Evolutionary conservation across 2,329 filamentous ascomycete species (phyloP).

Genomic region (Cordyceps javanica): DNA sequence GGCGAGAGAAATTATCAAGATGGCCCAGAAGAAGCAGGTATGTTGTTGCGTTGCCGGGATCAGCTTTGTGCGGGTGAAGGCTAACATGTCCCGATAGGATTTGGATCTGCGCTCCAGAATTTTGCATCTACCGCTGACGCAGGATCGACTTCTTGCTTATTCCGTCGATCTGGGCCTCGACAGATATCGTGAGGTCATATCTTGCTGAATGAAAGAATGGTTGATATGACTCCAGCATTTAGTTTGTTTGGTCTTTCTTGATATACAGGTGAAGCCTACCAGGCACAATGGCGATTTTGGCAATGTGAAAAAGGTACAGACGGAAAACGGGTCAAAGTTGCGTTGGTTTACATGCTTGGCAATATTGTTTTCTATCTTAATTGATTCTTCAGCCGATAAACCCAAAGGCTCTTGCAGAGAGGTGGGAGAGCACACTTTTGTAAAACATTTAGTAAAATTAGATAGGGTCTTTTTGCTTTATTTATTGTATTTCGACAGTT

Average conservation of each 20-base stretch:
- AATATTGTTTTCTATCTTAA: background rate
- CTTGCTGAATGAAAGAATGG: constrained; percentile 23
- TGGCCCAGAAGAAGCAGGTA: constrained; percentile 52
- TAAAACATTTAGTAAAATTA: constrained; percentile 13
- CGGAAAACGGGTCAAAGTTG: background rate
- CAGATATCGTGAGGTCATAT: constrained; percentile 63
- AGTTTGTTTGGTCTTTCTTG: background rate
- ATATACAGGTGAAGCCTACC: constrained; percentile 5
- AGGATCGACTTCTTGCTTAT: constrained; percentile 65
- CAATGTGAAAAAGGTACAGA: background rate
- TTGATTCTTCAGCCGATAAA: background rate
- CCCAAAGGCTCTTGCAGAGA: background rate
- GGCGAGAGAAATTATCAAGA: constrained; percentile 56
- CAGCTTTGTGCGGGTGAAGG: background rate
- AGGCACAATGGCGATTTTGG: constrained; percentile 4
- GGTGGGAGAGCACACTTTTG: background rate
- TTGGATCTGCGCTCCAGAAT: constrained; percentile 37
- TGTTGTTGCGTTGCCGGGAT: constrained; percentile 22
- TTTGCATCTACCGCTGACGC: constrained; percentile 59
- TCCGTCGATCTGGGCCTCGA: constrained; percentile 62
- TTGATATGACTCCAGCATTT: constrained; percentile 2
- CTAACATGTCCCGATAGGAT: constrained; percentile 20
- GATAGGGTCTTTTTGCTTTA: background rate
- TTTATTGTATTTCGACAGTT: background rate
- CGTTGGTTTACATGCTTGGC: background rate